Conservation (phyloP, 768 basidiomycete genomes). For the Termitomyces sp. region DNA sequence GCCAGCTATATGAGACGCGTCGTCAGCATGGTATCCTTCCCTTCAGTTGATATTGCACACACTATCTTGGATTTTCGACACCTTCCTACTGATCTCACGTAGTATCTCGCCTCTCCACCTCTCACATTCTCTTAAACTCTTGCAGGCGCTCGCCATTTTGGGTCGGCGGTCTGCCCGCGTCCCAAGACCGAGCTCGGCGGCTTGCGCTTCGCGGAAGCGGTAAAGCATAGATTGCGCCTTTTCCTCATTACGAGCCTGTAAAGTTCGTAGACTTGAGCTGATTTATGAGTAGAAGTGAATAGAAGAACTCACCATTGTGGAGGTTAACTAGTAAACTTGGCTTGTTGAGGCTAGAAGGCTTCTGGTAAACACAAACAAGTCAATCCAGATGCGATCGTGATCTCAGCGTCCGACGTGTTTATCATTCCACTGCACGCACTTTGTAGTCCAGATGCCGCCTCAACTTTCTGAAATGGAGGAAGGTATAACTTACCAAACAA, state of each 20-base stretch:
- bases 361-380: not conserved
- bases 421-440: not conserved
- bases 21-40: not conserved
- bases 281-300: not conserved
- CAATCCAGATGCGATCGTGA: not conserved
- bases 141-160: slow-evolving; percentile 87
- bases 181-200: slow-evolving; percentile 89
- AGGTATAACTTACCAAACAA: slow-evolving; percentile 17
- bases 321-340: not conserved
- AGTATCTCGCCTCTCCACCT: slow-evolving; percentile 95
- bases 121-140: slow-evolving; percentile 90
- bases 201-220: slow-evolving; percentile 95
- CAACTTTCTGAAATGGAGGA: slow-evolving; percentile 27
- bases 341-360: not conserved
- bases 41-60: not conserved
- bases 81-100: slow-evolving; percentile 91
- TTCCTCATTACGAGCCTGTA: slow-evolving; percentile 93
- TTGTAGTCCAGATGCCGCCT: slow-evolving; percentile 16
- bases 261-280: not conserved
- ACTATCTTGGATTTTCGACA: slow-evolving; percentile 92
- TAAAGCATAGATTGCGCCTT: slow-evolving; percentile 44
- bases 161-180: slow-evolving; percentile 83
- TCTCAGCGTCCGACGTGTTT: not conserved
- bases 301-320: not conserved
- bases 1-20: slow-evolving; percentile 50